Conservation (phyloP, 495 filamentous ascomycete species). For the Echria macrotheca region DNA sequence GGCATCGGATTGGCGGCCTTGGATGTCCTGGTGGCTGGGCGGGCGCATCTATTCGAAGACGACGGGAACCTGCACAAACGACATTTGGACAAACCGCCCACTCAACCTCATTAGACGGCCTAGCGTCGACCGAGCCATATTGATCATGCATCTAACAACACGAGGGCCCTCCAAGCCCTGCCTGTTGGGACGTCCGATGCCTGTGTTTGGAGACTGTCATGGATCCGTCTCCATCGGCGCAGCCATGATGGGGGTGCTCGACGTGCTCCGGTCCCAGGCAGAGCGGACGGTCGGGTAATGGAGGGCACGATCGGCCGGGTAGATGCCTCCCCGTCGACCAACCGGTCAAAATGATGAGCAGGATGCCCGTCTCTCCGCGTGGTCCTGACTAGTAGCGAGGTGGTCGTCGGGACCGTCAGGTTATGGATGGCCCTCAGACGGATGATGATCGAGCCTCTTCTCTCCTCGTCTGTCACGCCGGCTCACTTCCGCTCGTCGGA, state of each 20-base stretch:
- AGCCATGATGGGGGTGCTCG: neutral
- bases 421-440: no score
- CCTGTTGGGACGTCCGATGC: slow-evolving; percentile 8
- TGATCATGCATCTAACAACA: slow-evolving; percentile 26
- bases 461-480: no score
- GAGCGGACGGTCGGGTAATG: slow-evolving; percentile 5
- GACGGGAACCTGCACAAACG: slow-evolving; percentile 37
- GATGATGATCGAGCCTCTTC: neutral
- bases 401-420: slow-evolving; percentile 5
- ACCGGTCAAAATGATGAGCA: neutral
- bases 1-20: slow-evolving; percentile 21
- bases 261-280: slow-evolving; percentile 1
- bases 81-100: slow-evolving; percentile 22
- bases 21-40: slow-evolving; percentile 23
- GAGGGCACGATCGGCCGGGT: slow-evolving; percentile 4
- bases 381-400: neutral
- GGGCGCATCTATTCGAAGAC: slow-evolving; percentile 25
- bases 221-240: slow-evolving; percentile 6
- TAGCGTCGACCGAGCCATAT: slow-evolving; percentile 21
- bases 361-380: neutral
- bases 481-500: no score
- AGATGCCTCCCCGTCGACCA: neutral
- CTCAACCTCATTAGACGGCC: slow-evolving; percentile 15
- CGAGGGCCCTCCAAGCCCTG: slow-evolving; percentile 18
- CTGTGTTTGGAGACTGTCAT: neutral